Percentiles rank a stretch among this genome's conserved stretches.
phyloP scores from a whole-genome alignment of 164 flowering plant genomes.

The Santalum album region DNA sequence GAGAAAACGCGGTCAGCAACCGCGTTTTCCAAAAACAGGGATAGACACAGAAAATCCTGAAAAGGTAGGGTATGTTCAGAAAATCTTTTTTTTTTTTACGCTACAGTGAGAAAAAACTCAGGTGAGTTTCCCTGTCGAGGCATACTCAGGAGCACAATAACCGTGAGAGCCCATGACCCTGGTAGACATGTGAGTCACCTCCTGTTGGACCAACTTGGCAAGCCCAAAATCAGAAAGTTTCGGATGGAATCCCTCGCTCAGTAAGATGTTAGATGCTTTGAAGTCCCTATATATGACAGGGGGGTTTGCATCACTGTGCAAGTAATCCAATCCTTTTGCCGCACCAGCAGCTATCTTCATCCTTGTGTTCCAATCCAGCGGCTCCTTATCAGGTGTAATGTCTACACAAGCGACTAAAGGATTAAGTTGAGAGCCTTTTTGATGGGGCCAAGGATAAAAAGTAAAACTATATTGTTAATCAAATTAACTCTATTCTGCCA shows the following conservation, averaged over 20 bases:
- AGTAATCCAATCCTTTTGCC: slow-evolving; percentile 63
- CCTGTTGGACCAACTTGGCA: slow-evolving; percentile 36
- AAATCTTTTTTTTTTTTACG: no score
- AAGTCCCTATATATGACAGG: slow-evolving; percentile 67
- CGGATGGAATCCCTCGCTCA: slow-evolving; percentile 49
- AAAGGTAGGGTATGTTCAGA: no score
- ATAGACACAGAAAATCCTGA: no score
- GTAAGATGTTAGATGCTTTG: slow-evolving; percentile 58
- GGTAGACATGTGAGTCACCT: slow-evolving; percentile 35
- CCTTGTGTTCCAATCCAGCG: slow-evolving; percentile 71
- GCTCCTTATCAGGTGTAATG: slow-evolving; percentile 25
- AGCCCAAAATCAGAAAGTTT: slow-evolving; percentile 78
- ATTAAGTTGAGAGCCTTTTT: no score
- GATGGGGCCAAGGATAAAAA: no score
- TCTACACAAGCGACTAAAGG: slow-evolving; percentile 14
- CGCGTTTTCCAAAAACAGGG: no score
- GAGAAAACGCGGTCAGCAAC: no score
- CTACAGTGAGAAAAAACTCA: no score
- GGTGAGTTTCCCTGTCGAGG: slow-evolving; percentile 28
- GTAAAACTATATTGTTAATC: no score
- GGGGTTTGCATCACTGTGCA: slow-evolving; percentile 55
- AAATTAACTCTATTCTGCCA: no score
- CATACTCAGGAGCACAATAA: slow-evolving; percentile 49
- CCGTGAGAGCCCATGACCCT: slow-evolving; percentile 43
- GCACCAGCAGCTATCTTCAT: slow-evolving; percentile 73